phyloP scores from a whole-genome alignment of 805 yeast genomes.

The Pichia thaimueangensis region DNA sequence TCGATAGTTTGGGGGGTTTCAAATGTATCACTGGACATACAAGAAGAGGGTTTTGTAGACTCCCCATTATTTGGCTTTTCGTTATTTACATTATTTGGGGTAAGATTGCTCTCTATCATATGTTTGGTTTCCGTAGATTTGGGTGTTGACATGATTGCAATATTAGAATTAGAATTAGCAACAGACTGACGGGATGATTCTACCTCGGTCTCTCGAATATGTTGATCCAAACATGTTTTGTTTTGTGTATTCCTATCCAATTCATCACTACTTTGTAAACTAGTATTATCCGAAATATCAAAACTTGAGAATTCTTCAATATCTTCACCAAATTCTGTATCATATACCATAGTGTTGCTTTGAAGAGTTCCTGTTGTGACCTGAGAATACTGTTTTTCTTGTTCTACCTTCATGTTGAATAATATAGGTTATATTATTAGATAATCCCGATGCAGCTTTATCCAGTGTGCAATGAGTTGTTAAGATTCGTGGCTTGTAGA shows the following conservation, averaged over 20 bases:
- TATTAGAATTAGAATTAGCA: not conserved
- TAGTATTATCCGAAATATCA: conserved; percentile 12
- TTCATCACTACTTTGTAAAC: not conserved
- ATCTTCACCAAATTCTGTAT: not conserved
- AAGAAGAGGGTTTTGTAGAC: conserved; percentile 10
- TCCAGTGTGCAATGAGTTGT: too few relatives aligned
- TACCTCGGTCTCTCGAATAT: not conserved
- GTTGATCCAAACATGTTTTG: not conserved
- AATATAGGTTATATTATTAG: too few relatives aligned
- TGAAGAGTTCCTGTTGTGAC: too few relatives aligned
- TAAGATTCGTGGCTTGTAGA: too few relatives aligned
- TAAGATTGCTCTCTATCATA: too few relatives aligned
- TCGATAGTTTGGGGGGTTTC: conserved; percentile 10
- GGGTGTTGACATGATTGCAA: conserved; percentile 7
- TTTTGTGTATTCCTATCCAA: conserved; percentile 1
- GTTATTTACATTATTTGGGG: too few relatives aligned
- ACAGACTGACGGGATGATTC: not conserved
- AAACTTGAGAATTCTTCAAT: conserved; percentile 16
- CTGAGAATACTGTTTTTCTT: too few relatives aligned
- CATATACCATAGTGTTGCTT: too few relatives aligned
- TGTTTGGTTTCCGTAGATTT: not conserved
- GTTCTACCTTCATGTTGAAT: too few relatives aligned
- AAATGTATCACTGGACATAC: conserved; percentile 11
- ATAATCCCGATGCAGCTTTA: too few relatives aligned
- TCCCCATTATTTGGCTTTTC: not conserved